Percentiles rank a stretch among this genome's conserved stretches.
Evolutionary conservation across 208 protist genomes (phyloP).

Genomic region (Naegleria gruberi): DNA sequence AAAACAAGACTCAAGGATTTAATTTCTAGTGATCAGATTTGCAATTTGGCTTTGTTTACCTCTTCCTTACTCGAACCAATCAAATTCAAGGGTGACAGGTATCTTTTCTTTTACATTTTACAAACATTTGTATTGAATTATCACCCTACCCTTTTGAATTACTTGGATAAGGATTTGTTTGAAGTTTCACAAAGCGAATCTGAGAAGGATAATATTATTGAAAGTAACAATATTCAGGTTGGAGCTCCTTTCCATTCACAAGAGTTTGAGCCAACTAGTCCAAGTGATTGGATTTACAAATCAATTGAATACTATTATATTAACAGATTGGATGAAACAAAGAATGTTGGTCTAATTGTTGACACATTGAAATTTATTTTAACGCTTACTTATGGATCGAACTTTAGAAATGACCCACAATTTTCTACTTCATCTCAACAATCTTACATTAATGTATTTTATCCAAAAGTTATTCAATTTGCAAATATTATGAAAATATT

Average conservation of each 20-base stretch:
- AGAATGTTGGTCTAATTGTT: neutral
- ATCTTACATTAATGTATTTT: neutral
- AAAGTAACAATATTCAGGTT: neutral
- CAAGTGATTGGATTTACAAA: neutral
- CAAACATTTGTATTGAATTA: neutral
- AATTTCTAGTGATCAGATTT: neutral
- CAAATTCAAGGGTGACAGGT: neutral
- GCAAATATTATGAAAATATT: neutral
- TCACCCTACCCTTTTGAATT: neutral
- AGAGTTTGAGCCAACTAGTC: neutral
- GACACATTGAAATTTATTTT: neutral
- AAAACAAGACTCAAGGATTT: neutral
- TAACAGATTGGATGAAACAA: neutral
- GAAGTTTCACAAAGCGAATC: neutral
- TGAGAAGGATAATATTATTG: neutral
- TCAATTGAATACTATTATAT: neutral
- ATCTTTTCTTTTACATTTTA: neutral
- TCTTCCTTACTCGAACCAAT: neutral
- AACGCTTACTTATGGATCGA: neutral
- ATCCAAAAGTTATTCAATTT: neutral
- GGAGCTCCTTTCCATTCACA: neutral
- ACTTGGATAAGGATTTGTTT: neutral
- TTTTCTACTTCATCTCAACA: neutral
- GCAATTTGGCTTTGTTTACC: neutral
- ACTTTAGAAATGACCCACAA: neutral